Conservation (phyloP, 192 early-diverging fungal genomes). For the Geranomyces variabilis region DNA sequence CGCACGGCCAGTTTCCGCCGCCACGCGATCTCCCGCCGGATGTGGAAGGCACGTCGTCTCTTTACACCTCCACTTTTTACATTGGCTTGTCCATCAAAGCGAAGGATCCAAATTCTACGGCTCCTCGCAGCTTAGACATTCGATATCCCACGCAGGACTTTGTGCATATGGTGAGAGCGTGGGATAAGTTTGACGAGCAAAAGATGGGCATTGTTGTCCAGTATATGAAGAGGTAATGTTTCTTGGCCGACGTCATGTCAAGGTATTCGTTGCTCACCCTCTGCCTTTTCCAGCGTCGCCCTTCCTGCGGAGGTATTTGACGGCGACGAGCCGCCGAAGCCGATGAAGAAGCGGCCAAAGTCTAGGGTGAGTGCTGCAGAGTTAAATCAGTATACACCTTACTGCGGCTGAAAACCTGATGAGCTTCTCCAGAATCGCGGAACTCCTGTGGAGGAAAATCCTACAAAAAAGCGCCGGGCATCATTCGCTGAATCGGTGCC, state of each 20-base stretch:
- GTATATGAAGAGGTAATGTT: conserved; percentile 49
- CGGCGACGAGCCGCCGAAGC: conserved; percentile 39
- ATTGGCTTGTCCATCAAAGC: conserved; percentile 78
- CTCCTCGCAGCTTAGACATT: conserved; percentile 70
- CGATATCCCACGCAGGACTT: conserved; percentile 83
- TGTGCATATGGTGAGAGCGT: conserved; percentile 75
- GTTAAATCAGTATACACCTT: neutral
- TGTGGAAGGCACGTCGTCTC: conserved; percentile 32
- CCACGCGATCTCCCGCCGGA: conserved; percentile 24
- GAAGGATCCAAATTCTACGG: conserved; percentile 51
- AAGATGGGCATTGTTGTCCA: conserved; percentile 70
- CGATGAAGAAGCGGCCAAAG: conserved; percentile 39
- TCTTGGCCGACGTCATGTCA: neutral
- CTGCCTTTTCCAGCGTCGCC: conserved; percentile 17
- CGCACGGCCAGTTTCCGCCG: conserved; percentile 62
- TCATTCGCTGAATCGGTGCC: conserved; percentile 23
- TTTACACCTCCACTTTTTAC: conserved; percentile 86
- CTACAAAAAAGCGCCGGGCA: conserved; percentile 34
- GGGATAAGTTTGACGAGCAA: conserved; percentile 75
- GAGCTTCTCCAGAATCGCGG: conserved; percentile 4
- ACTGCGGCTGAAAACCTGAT: neutral
- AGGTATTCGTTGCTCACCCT: neutral
- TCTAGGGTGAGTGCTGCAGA: conserved; percentile 19
- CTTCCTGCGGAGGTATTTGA: conserved; percentile 46
- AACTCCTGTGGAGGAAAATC: conserved; percentile 25